Evolutionary conservation across 345 rosid species (phyloP).

Genomic region (Carallia brachiata): DNA sequence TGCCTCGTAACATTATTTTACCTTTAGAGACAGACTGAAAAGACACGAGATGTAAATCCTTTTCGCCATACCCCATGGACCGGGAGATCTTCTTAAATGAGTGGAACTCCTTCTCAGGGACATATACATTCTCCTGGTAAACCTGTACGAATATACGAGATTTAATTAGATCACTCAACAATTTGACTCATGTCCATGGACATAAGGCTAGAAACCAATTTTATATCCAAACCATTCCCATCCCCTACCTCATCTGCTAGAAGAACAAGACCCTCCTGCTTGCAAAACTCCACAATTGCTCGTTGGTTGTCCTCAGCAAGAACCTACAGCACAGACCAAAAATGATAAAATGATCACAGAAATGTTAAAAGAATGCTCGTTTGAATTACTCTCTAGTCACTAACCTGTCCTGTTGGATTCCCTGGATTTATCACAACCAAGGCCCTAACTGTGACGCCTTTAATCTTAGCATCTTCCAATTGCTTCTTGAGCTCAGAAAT

Average conservation of each 20-base stretch:
- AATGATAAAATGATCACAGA: not conserved
- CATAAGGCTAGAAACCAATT: not conserved
- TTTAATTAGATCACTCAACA: not conserved
- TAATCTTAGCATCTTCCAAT: constrained; percentile 64
- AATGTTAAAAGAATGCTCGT: not conserved
- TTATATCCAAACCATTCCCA: not conserved
- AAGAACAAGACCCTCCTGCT: constrained; percentile 85
- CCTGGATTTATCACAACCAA: constrained; percentile 93
- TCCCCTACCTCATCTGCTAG: constrained; percentile 75
- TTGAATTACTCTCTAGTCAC: not conserved
- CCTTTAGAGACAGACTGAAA: constrained; percentile 97
- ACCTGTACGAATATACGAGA: constrained; percentile 41
- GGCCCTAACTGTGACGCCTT: constrained; percentile 85
- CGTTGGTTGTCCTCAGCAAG: constrained; percentile 84
- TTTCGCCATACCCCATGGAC: constrained; percentile 80
- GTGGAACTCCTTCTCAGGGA: constrained; percentile 81
- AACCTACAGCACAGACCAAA: constrained; percentile 47
- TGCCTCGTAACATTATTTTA: constrained; percentile 14
- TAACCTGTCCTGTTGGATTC: constrained; percentile 94
- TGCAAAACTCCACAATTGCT: constrained; percentile 77
- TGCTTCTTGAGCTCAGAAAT: constrained; percentile 83
- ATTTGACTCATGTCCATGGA: not conserved
- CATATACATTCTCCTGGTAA: constrained; percentile 90
- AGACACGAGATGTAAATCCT: constrained; percentile 73
- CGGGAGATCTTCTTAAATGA: constrained; percentile 89